Percentiles rank a stretch among this genome's conserved stretches.
These are phyloP conservation scores for Colletotrichum agaves DNA, from an alignment of 2,329 filamentous ascomycete species.

Conservation along the genomic window DNA sequence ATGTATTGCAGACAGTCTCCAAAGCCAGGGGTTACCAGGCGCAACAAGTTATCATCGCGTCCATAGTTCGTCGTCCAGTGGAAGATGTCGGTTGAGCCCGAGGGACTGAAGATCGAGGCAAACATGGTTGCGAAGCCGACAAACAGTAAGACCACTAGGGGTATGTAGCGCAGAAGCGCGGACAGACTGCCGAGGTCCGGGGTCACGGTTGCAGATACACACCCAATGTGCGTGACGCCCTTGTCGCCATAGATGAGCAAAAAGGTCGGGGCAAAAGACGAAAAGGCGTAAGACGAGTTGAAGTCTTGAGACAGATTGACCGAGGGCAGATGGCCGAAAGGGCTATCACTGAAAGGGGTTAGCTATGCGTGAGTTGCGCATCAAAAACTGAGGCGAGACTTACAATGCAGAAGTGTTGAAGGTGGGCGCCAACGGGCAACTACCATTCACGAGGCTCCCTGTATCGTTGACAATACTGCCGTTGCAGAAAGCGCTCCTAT, in stretches of 20 bases:
- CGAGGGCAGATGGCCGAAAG: conserved; percentile 68
- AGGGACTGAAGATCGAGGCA: conserved; percentile 90
- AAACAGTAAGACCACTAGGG: conserved; percentile 79
- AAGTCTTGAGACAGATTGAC: conserved; percentile 81
- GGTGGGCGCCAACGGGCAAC: conserved; percentile 80
- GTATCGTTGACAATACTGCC: conserved; percentile 64
- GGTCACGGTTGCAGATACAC: conserved; percentile 84
- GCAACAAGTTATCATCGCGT: conserved; percentile 88
- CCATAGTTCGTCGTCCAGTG: conserved; percentile 99
- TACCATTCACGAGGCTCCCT: conserved; percentile 64
- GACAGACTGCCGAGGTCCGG: conserved; percentile 80
- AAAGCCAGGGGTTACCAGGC: conserved; percentile 94
- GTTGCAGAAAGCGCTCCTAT: conserved; percentile 73
- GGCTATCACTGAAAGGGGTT: conserved; percentile 1
- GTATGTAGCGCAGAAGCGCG: conserved; percentile 79
- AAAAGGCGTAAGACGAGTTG: conserved; percentile 84
- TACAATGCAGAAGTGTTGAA: conserved; percentile 64
- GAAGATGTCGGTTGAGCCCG: conserved; percentile 91
- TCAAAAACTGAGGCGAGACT: neutral
- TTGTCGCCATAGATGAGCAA: conserved; percentile 79
- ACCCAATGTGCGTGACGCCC: conserved; percentile 74
- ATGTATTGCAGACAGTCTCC: conserved; percentile 97
- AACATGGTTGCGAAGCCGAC: conserved; percentile 86
- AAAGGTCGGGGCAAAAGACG: conserved; percentile 80
- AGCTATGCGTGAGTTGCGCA: neutral